These are phyloP conservation scores for Linanthus parryae DNA, from an alignment of 148 eudicot species.

Conservation along the genomic window DNA sequence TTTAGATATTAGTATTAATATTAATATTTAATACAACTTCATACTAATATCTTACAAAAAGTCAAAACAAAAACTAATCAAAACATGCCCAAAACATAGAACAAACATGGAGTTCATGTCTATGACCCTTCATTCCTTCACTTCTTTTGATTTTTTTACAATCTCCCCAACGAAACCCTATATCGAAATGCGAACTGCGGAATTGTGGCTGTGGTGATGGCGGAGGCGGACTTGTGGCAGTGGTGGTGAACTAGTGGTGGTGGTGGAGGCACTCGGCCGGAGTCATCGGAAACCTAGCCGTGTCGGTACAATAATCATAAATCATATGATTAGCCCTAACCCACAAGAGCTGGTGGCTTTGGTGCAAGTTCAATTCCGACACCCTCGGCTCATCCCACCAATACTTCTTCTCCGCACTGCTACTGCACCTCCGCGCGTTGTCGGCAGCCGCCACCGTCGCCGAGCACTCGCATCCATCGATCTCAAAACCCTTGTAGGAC, in stretches of 20 bases:
- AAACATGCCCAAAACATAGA: no score
- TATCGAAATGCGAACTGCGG: no score
- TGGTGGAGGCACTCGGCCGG: slow-evolving; percentile 77
- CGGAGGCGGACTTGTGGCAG: no score
- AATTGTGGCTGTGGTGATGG: no score
- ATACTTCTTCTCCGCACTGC: slow-evolving; percentile 27
- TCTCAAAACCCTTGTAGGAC: slow-evolving; percentile 60
- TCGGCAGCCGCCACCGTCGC: slow-evolving; percentile 31
- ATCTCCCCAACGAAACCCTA: no score
- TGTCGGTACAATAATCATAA: slow-evolving; percentile 72
- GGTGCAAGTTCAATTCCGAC: slow-evolving; percentile 63
- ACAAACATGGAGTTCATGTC: no score
- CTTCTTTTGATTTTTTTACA: no score
- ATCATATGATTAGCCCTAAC: slow-evolving; percentile 66
- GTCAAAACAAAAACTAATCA: no score
- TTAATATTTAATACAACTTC: no score
- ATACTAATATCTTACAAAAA: no score
- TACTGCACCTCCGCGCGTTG: slow-evolving; percentile 40
- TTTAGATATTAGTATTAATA: no score
- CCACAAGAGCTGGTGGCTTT: slow-evolving; percentile 78
- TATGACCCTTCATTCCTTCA: no score
- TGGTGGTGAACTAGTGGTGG: slow-evolving; percentile 57
- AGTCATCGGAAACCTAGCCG: slow-evolving; percentile 45
- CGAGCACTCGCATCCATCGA: slow-evolving; percentile 62
- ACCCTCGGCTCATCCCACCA: slow-evolving; percentile 72